Evolutionary conservation across 2,329 filamentous ascomycete genomes (phyloP), one percentile per base, ranked within the genome.

Genomic region (Botryotinia calthae): DNA sequence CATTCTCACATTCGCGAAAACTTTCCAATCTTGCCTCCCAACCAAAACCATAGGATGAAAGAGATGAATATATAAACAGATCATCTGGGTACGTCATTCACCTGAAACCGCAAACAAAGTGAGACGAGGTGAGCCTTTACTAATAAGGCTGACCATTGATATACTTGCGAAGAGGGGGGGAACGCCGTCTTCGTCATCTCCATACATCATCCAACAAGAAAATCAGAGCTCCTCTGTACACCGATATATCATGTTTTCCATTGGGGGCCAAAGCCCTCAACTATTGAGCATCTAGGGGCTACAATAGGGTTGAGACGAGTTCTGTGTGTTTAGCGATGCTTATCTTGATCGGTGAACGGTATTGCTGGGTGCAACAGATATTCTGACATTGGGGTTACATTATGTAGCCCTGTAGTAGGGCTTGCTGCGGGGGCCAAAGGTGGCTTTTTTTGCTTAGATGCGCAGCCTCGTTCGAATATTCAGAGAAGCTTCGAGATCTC

Each of bases 261-360:
- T 28, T 10, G 40, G 62, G 70, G 61, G 70, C 61, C 34, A 58
- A 72, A 67, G 20, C 2, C 61, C 37, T 67, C 61, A 67, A 67
- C 22, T 34, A 67, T 72, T 8, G 51, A 72, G 28, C 31, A 58
- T 67, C 37, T 9, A 48, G 48, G 62, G 62, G 22, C 59, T 51
- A 25, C 31, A 71, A 71, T 71, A 71, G 48, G 48, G 28, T 37
- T 28, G 58, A 28, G 40, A 67, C n/a, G n/a, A 63, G 31, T n/a
- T 59, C 28, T 44, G 25, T 28, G 28, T 14, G 25, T 25, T 44
- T 67, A 65, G 34, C 34, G 70, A 70, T 72, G 70, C 70, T 72
- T 72, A 72, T 72, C 31, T 67, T 72, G 61, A 40, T 72, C 70
- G 70, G 70, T 67, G 70, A 67, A 46, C 34, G 37, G 64, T 34